Conservation (phyloP, 2,329 filamentous ascomycete species). For the Talaromyces sp. region DNA sequence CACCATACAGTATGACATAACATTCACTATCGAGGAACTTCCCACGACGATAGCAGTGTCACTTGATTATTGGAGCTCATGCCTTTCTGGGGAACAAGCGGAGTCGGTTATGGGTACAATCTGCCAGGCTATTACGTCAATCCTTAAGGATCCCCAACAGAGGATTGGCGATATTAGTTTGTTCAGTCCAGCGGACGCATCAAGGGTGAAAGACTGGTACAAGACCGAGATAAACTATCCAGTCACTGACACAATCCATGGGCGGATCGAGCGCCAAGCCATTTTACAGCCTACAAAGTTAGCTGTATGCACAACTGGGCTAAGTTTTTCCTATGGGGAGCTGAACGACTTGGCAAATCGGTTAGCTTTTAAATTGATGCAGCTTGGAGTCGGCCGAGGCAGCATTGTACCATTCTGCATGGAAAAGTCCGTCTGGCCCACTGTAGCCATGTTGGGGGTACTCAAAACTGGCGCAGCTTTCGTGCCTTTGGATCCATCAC, state of each 20-base stretch:
- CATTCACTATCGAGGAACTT: background rate
- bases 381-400: background rate
- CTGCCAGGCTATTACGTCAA: background rate
- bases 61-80: background rate
- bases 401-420: background rate
- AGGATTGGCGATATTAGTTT: background rate
- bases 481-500: slow-evolving; percentile 27
- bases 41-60: background rate
- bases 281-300: background rate
- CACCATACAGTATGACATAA: background rate
- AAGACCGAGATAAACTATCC: background rate
- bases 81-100: background rate
- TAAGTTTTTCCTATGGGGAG: background rate
- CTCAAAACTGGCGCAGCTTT: slow-evolving; percentile 28
- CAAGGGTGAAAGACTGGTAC: background rate
- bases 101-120: background rate
- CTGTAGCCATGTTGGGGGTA: slow-evolving; percentile 22
- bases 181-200: background rate
- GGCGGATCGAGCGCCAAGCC: background rate
- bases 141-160: background rate
- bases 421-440: slow-evolving; percentile 1
- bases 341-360: background rate
- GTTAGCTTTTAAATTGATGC: background rate
- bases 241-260: background rate
- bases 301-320: background rate